Conservation (phyloP, 495 filamentous ascomycete genomes). For the Annulohypoxylon maeteangense region DNA sequence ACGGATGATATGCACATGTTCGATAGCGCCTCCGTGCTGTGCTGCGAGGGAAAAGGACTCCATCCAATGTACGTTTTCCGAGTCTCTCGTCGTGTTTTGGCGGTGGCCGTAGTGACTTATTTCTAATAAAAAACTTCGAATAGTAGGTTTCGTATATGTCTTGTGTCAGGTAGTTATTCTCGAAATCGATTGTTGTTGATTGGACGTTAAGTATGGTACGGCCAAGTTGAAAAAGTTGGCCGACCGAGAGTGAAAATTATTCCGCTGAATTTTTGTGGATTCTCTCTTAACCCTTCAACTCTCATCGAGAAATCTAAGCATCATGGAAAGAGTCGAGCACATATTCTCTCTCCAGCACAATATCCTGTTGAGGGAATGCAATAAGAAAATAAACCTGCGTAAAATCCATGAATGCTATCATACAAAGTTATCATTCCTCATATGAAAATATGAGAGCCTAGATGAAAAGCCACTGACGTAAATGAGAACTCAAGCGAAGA, state of each 20-base stretch:
- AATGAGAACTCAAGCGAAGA: background rate
- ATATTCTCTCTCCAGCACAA: background rate
- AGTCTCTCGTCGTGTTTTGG: background rate
- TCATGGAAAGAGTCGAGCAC: background rate
- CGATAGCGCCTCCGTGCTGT: slow-evolving; percentile 43
- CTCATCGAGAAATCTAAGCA: background rate
- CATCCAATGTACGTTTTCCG: slow-evolving; percentile 23
- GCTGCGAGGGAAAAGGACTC: slow-evolving; percentile 48
- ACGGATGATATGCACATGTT: slow-evolving; percentile 45
- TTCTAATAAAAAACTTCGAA: background rate
- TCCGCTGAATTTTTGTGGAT: slow-evolving; percentile 27
- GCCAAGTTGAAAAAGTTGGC: slow-evolving; percentile 1
- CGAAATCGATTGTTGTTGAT: slow-evolving; percentile 1
- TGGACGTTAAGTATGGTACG: slow-evolving; percentile 1
- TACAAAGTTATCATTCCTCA: background rate
- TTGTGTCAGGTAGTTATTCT: background rate
- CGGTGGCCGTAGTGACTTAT: background rate
- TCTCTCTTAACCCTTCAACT: background rate
- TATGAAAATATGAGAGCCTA: background rate
- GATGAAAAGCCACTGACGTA: background rate
- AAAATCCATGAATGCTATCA: background rate
- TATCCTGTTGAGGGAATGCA: background rate
- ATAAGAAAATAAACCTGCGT: background rate
- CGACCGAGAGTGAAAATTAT: background rate
- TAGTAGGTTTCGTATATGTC: background rate